A percentile compares a stretch with the other conserved stretches of the same genome.
These are phyloP conservation scores for Cryptosporidium sp. DNA, from an alignment of 169 alveolate species.

Conservation along the genomic window DNA sequence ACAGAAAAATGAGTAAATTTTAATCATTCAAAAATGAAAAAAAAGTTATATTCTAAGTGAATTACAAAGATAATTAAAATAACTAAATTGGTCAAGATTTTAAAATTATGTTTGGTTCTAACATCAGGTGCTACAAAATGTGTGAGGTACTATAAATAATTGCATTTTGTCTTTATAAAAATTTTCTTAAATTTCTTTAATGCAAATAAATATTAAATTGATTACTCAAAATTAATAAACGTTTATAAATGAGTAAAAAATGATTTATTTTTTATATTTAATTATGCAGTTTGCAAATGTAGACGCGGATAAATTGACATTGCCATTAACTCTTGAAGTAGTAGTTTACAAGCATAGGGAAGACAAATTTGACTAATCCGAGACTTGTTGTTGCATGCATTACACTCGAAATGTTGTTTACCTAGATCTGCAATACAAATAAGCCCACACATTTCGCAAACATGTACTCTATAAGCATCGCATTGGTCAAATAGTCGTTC, in stretches of 20 bases:
- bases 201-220: background rate
- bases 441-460: conserved; percentile 97
- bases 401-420: conserved; percentile 91
- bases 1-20: too few species aligned
- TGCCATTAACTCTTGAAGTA: conserved; percentile 98
- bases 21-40: background rate
- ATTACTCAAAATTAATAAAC: background rate
- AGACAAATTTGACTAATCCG: conserved; percentile 93
- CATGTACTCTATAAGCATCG: conserved; percentile 98
- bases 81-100: background rate
- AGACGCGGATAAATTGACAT: conserved; percentile 98
- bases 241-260: background rate
- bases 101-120: too few species aligned
- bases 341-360: conserved; percentile 98
- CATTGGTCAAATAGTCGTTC: conserved; percentile 98
- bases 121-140: too few species aligned
- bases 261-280: background rate
- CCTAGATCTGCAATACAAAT: conserved; percentile 95
- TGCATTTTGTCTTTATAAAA: too few species aligned
- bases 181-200: too few species aligned
- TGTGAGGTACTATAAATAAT: background rate
- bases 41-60: too few species aligned
- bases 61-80: too few species aligned
- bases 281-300: conserved; percentile 78
- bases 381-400: conserved; percentile 91